Evolutionary conservation across 352 stramenopile species (phyloP).

Genomic region (Phytophthora pistaciae): DNA sequence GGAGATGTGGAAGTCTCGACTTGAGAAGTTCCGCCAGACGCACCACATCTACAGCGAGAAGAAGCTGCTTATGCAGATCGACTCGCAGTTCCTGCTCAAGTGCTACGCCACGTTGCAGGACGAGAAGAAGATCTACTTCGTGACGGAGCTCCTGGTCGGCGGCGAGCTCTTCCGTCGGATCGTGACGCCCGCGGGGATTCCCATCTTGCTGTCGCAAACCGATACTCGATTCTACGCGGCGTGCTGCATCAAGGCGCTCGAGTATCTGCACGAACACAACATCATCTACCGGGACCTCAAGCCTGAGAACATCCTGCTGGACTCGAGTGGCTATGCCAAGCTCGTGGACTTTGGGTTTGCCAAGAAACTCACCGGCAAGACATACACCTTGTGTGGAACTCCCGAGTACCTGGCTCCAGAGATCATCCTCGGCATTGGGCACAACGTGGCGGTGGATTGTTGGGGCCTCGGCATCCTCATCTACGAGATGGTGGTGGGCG

Average conservation of each 20-base stretch:
- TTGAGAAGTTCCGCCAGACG: conserved; percentile 68
- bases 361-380: conserved; percentile 77
- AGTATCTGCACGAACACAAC: conserved; percentile 79
- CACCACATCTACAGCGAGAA: conserved; percentile 98
- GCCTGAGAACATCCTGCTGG: conserved; percentile 81
- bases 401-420: conserved; percentile 89
- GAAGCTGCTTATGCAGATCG: conserved; percentile 91
- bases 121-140: conserved; percentile 95
- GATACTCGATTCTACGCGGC: conserved; percentile 67
- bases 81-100: conserved; percentile 97
- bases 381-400: conserved; percentile 84
- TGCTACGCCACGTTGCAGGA: conserved; percentile 95
- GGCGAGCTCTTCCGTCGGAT: conserved; percentile 84
- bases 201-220: conserved; percentile 72
- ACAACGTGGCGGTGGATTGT: conserved; percentile 92
- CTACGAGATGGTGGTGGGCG: conserved; percentile 96
- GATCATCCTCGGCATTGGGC: conserved; percentile 87
- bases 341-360: conserved; percentile 83
- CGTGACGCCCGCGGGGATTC: conserved; percentile 43
- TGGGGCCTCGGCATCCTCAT: conserved; percentile 97
- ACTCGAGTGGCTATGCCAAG: conserved; percentile 69
- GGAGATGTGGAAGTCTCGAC: conserved; percentile 44
- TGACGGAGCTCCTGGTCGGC: conserved; percentile 95
- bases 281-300: conserved; percentile 84
- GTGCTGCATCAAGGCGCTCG: conserved; percentile 68